Conservation (phyloP, 768 basidiomycete genomes). For the Suillus variegatus region DNA sequence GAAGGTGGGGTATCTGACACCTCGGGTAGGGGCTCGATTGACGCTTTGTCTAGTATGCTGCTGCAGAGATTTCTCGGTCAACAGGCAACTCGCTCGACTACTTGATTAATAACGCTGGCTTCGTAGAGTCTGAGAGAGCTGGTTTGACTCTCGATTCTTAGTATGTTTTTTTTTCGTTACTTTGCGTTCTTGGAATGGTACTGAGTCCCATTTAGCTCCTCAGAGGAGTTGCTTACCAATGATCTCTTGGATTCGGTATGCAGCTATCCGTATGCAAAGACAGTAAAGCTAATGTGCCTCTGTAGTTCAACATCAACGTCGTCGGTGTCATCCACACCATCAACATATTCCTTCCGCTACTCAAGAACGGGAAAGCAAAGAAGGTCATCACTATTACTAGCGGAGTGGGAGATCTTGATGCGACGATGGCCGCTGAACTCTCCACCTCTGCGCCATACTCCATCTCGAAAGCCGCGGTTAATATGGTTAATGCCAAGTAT, state of each 20-base stretch:
- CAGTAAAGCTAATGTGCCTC: neutral
- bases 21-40: neutral
- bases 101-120: constrained; percentile 40
- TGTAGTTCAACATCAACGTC: constrained; percentile 36
- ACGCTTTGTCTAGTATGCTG: constrained; percentile 25
- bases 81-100: constrained; percentile 38
- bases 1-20: constrained; percentile 23
- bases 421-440: constrained; percentile 19
- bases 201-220: constrained; percentile 12
- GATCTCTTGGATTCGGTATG: constrained; percentile 24
- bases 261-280: neutral
- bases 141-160: constrained; percentile 18
- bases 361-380: constrained; percentile 32
- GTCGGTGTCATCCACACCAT: constrained; percentile 36
- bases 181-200: neutral
- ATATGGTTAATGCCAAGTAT: constrained; percentile 40
- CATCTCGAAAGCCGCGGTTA: constrained; percentile 39
- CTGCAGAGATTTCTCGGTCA: constrained; percentile 24
- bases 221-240: constrained; percentile 21
- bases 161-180: constrained; percentile 9
- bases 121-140: constrained; percentile 10
- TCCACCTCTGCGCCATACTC: constrained; percentile 26
- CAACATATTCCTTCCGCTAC: constrained; percentile 41
- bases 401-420: constrained; percentile 31
- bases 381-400: constrained; percentile 33